phyloP scores from a whole-genome alignment of 345 rosid species.

The Murraya koenigii region DNA sequence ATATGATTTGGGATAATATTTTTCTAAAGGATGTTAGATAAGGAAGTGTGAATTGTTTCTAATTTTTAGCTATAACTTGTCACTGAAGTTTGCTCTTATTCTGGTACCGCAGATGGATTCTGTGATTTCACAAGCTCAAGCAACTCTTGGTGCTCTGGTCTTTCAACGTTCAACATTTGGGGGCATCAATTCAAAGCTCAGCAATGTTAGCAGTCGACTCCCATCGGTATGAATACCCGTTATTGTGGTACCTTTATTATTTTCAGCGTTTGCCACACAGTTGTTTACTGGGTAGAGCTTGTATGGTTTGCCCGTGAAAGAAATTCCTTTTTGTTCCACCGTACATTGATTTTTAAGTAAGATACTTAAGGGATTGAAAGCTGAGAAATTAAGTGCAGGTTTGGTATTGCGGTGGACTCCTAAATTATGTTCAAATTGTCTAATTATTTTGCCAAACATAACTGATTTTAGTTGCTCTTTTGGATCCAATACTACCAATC shows the following conservation, averaged over 20 bases:
- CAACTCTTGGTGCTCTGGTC: conserved; percentile 81
- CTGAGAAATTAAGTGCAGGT: background rate
- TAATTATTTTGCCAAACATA: no score
- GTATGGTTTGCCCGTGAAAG: background rate
- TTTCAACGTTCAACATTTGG: conserved; percentile 92
- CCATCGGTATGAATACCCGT: conserved; percentile 60
- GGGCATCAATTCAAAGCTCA: conserved; percentile 88
- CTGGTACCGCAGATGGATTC: conserved; percentile 70
- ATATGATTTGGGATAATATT: background rate
- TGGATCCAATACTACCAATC: background rate
- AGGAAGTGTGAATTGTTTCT: background rate
- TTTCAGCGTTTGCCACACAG: background rate
- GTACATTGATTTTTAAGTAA: background rate
- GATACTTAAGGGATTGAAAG: background rate
- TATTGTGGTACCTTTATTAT: background rate
- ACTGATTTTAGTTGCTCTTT: no score
- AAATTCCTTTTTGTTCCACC: background rate
- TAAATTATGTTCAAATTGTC: background rate
- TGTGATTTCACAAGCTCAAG: conserved; percentile 96
- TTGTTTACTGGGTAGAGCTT: background rate
- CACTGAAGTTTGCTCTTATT: conserved; percentile 18
- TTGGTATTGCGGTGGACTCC: background rate
- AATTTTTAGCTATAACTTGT: background rate
- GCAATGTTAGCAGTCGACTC: conserved; percentile 88
- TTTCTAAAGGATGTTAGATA: background rate